Percentiles rank a stretch among this genome's conserved stretches.
phyloP scores from a whole-genome alignment of 1,139 yeast genomes.

The Pichia cactophila region DNA sequence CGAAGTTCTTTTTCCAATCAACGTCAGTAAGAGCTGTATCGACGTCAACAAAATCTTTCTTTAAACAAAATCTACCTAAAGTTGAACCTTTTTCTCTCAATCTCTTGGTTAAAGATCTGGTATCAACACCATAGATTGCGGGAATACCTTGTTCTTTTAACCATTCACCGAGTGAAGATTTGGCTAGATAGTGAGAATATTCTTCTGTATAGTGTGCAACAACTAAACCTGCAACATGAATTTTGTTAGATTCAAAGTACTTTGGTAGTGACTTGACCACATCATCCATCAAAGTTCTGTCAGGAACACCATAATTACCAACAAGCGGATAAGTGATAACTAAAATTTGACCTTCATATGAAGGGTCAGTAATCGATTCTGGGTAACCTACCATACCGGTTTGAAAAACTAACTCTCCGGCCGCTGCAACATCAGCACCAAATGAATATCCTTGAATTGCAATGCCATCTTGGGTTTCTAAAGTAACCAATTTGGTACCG shows the following conservation, averaged over 20 bases:
- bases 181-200: constrained; percentile 88
- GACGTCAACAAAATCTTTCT: constrained; percentile 38
- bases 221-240: constrained; percentile 95
- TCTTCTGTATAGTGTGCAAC: constrained; percentile 97
- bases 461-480: constrained; percentile 87
- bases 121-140: constrained; percentile 96
- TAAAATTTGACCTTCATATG: constrained; percentile 95
- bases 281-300: constrained; percentile 69
- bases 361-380: constrained; percentile 96
- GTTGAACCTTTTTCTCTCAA: constrained; percentile 91
- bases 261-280: constrained; percentile 72
- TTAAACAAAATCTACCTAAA: constrained; percentile 69
- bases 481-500: constrained; percentile 52
- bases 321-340: constrained; percentile 95
- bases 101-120: constrained; percentile 88
- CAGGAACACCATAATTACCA: constrained; percentile 99
- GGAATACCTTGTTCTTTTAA: constrained; percentile 86
- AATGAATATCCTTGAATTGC: constrained; percentile 94
- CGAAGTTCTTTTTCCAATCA: constrained; percentile 57
- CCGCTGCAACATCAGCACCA: constrained; percentile 83
- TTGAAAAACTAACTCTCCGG: constrained; percentile 98
- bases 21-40: constrained; percentile 29
- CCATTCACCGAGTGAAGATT: constrained; percentile 90
- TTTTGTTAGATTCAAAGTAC: constrained; percentile 84
- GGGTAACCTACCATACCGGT: constrained; percentile 99